phyloP scores from a whole-genome alignment of 345 rosid species.

The Cardamine resedifolia region DNA sequence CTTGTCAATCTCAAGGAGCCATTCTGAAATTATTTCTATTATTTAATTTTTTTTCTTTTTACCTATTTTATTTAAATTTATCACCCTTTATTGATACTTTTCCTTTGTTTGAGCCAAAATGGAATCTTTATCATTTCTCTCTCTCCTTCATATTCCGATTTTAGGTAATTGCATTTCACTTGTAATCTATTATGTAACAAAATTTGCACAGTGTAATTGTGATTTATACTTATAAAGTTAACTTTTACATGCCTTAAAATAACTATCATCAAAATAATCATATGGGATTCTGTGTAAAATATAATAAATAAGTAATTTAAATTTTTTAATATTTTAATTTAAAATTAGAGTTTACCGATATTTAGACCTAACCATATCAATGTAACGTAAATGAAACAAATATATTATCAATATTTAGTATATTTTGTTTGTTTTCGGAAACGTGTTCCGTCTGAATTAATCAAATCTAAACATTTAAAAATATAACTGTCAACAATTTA shows the following conservation, averaged over 20 bases:
- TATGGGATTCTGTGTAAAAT: neutral
- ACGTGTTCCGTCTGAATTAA: neutral
- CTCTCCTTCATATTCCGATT: slow-evolving; percentile 1
- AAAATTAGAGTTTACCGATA: neutral
- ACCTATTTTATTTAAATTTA: slow-evolving; percentile 19
- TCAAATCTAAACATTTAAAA: neutral
- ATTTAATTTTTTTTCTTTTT: neutral
- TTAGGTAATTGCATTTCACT: slow-evolving; percentile 12
- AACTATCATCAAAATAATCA: neutral
- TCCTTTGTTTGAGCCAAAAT: slow-evolving; percentile 30
- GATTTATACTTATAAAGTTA: neutral
- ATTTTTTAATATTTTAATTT: neutral
- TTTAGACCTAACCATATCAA: neutral
- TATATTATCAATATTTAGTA: neutral
- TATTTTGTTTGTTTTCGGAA: neutral
- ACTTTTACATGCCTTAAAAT: neutral
- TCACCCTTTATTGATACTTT: slow-evolving; percentile 42
- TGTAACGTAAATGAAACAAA: neutral
- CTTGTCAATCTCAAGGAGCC: slow-evolving; percentile 72
- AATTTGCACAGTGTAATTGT: neutral
- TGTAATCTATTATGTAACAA: neutral
- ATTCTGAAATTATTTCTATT: slow-evolving; percentile 26
- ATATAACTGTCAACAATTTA: neutral
- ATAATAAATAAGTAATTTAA: too few species aligned
- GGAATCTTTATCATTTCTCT: slow-evolving; percentile 24